These are phyloP conservation scores for Poteriospumella lacustris DNA, from an alignment of 108 stramenopile species.

Conservation along the genomic window DNA sequence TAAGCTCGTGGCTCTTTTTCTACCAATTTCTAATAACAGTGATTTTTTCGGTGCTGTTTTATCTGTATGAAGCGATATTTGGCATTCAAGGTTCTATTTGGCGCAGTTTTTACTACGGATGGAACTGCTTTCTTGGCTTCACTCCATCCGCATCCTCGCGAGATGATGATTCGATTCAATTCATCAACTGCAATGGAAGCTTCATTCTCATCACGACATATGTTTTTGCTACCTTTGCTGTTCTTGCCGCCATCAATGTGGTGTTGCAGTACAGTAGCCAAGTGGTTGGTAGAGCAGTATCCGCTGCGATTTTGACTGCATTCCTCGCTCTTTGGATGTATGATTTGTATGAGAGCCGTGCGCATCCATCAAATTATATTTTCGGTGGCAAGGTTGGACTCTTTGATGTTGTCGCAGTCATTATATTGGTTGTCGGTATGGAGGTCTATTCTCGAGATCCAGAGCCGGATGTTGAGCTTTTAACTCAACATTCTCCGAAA, in stretches of 20 bases:
- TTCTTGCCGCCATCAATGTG: neutral
- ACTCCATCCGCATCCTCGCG: neutral
- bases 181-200: neutral
- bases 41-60: neutral
- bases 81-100: neutral
- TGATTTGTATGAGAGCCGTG: neutral
- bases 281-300: neutral
- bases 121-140: conserved; percentile 1
- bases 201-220: neutral
- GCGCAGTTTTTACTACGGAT: neutral
- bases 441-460: conserved; percentile 14
- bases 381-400: neutral
- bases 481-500: conserved; percentile 13
- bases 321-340: conserved; percentile 17
- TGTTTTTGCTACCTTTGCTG: neutral
- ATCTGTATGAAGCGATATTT: conserved; percentile 11
- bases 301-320: neutral
- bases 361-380: too few relatives aligned
- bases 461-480: conserved; percentile 15
- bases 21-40: conserved; percentile 17
- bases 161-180: neutral
- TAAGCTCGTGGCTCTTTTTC: conserved; percentile 1
- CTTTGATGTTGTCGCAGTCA: conserved; percentile 1
- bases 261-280: neutral
- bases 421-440: conserved; percentile 1